Evolutionary conservation across 257 asterid species (phyloP).

Genomic region (Orobanche coerulescens): DNA sequence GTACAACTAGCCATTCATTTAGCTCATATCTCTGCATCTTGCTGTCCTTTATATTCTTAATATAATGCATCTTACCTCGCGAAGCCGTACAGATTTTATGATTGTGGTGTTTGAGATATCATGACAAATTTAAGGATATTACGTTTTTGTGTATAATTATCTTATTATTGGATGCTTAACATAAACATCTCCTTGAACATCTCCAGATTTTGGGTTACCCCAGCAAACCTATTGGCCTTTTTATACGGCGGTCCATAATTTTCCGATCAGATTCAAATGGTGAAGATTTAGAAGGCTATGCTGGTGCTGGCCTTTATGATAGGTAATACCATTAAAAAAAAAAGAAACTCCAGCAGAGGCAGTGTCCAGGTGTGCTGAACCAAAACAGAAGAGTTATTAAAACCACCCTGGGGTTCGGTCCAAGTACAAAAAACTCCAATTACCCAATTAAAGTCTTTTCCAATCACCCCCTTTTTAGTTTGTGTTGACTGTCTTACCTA

Average conservation of each 20-base stretch:
- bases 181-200: constrained; percentile 13
- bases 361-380: not conserved
- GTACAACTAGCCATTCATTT: not conserved
- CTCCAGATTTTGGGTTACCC: constrained; percentile 93
- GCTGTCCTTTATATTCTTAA: not conserved
- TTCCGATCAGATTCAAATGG: constrained; percentile 99
- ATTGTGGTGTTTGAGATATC: not conserved
- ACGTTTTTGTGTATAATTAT: constrained; percentile 7
- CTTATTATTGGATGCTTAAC: constrained; percentile 1
- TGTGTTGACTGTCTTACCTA: not conserved
- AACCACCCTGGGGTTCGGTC: not conserved
- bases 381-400: not conserved
- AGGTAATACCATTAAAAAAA: no score
- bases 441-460: not conserved
- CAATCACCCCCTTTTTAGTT: not conserved
- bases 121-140: not conserved
- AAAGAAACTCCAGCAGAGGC: not conserved
- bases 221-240: constrained; percentile 96
- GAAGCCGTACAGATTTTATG: constrained; percentile 1
- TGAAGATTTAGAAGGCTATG: constrained; percentile 98
- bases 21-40: not conserved
- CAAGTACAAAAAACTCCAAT: not conserved
- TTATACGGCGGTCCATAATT: constrained; percentile 67
- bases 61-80: not conserved
- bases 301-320: constrained; percentile 97